These are phyloP conservation scores for Pichia inconspicua DNA, from an alignment of 1,139 yeast genomes.

Conservation along the genomic window DNA sequence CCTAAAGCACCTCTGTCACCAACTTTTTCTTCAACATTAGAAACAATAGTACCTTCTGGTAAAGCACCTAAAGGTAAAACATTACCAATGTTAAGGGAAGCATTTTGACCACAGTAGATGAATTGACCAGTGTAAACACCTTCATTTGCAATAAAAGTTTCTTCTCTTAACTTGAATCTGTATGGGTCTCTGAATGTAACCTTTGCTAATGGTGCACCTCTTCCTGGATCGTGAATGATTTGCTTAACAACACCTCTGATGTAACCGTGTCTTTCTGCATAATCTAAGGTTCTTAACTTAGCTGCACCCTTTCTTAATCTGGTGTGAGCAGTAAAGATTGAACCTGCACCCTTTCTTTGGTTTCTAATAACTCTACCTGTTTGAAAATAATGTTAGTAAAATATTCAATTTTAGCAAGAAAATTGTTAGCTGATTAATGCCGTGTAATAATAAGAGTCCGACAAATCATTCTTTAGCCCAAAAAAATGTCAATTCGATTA, in stretches of 20 bases:
- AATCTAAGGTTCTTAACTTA: constrained; percentile 98
- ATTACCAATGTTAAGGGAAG: constrained; percentile 96
- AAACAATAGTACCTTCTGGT: constrained; percentile 99
- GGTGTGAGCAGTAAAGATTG: constrained; percentile 99
- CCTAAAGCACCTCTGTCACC: constrained; percentile 99
- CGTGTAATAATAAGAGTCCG: background rate
- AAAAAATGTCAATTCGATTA: background rate
- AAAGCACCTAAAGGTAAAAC: constrained; percentile 93
- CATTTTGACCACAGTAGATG: constrained; percentile 98
- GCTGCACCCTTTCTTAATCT: constrained; percentile 99
- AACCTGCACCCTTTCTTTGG: constrained; percentile 99
- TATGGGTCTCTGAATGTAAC: constrained; percentile 99
- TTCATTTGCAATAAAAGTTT: constrained; percentile 98
- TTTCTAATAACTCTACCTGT: constrained; percentile 99
- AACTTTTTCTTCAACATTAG: constrained; percentile 97
- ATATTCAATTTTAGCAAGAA: background rate
- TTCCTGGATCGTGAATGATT: constrained; percentile 98
- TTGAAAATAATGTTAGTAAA: constrained; percentile 13
- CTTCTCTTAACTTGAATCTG: constrained; percentile 96
- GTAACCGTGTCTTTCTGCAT: constrained; percentile 99
- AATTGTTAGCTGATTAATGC: background rate
- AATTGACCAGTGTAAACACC: constrained; percentile 99
- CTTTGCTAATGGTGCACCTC: constrained; percentile 99
- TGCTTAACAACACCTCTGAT: constrained; percentile 98
- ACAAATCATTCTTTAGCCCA: background rate